Evolutionary conservation across 164 flowering plant species (phyloP), one percentile per base, ranked within the genome.

Genomic region (Aristolochia contorta): DNA sequence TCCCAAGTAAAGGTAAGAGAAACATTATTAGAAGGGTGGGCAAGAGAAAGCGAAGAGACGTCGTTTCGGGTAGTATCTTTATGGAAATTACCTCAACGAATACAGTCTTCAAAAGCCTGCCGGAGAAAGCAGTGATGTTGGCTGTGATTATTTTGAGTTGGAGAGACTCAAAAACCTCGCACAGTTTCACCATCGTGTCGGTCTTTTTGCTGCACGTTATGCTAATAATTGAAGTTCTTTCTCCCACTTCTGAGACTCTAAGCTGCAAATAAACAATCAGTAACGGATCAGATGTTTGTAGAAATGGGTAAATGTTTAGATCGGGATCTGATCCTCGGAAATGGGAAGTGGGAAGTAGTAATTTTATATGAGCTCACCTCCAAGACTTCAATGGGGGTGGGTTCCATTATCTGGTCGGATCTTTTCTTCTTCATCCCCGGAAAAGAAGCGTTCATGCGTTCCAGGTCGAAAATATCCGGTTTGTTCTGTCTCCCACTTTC

Each of bases 131-230:
- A 12, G 85, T 76, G 61, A 87, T 83, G 74, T 72, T 88, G 37
- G 84, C 79, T 0, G 97, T 82, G 19, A 86, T 74, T 61, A 88
- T 73, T 50, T 81, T 86, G 48, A 91, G 86, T 74, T 83, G 77
- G 74, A 91, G 67, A 33, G 91, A 79, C 59, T 88, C 91, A 59
- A 88, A 84, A 12, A 76, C 80, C 54, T 84, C 81, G 48, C 91
- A 87, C 5, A 91, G 78, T 71, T 75, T 87, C 16, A 82, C 84
- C 84, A 91, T 80, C 25, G 93, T 84, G 65, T 86, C 97, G 16
- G 67, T 72, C 68, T 78, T 84, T 65, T 79, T 84, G 43, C 72
- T 75, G 57, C 93, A 91, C 37, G 86, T 77, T 50, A 87, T 47
- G 74, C 86, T 87, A 58, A 88, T 79, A 33, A 83, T 75, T 64